Evolutionary conservation across 768 basidiomycete species (phyloP), one percentile per base, ranked within the genome.

Genomic region (Epithele typhae): DNA sequence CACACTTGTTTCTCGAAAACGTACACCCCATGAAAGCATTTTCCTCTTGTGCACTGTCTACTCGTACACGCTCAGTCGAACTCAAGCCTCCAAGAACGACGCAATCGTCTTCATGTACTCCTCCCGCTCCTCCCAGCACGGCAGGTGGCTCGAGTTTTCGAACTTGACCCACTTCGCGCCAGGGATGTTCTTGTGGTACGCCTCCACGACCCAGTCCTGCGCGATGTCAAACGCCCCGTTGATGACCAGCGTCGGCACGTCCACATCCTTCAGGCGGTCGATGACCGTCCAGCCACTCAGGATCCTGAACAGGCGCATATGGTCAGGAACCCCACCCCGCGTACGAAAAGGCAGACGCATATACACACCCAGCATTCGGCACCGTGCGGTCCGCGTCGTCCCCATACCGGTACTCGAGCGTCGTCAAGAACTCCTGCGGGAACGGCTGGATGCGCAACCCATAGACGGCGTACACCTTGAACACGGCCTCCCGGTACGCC

Each of bases 371-470:
- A 8, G 35, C 35, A 6, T 19, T 36, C 18, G 35, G 9, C 35
- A 36, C 35, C 12, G 35, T 36, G 17, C 15, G 35, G 18, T 36
- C 35, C 8, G 15, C 35, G 12, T 36, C 35, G 17, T 36, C 35
- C 6, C 35, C 35, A n/a, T 9, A 36, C 8, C 12, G 15, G 8
- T 36, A 19, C 18, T n/a, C 8, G 7, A 36, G n/a, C 15, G 35
- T n/a, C 15, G 12, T 46, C 5, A 50, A 18, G 15, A 77, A 58
- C 10, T 71, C 59, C 34, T 63, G 27, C 0, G 79, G 78, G 53
- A 68, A 58, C 0, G 76, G 76, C 25, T 70, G 52, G 3, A 75
- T 3, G 14, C 64, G 59, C 53, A 77, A 80, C 11, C 72, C 46
- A 49, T 76, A 70, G 24, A 60, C 57, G 1, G 64, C 60, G 48